A percentile compares a stretch with the other conserved stretches of the same genome.
phyloP scores from a whole-genome alignment of 768 basidiomycete genomes.

The Clavaria fumosa region DNA sequence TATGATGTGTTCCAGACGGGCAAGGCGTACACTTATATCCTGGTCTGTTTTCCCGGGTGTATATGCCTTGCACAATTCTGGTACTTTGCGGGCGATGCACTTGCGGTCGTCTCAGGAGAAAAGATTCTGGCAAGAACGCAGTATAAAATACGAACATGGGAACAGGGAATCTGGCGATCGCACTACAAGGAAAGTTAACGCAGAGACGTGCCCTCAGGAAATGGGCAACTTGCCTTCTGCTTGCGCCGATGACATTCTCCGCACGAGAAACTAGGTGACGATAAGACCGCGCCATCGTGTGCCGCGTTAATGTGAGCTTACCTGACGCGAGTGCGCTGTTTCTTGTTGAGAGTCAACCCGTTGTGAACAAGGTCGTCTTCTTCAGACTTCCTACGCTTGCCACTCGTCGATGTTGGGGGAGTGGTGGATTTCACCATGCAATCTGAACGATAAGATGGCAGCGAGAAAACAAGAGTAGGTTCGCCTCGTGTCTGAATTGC shows the following conservation, averaged over 20 bases:
- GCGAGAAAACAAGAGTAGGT: no score
- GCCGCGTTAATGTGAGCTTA: conserved; percentile 18
- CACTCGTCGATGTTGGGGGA: conserved; percentile 18
- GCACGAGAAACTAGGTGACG: conserved; percentile 51
- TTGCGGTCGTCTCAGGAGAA: no score
- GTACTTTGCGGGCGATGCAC: conserved; percentile 78
- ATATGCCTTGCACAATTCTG: conserved; percentile 77
- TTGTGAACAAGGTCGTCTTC: conserved; percentile 40
- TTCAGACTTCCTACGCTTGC: conserved; percentile 50
- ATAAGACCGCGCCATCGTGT: conserved; percentile 8
- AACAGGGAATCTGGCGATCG: conserved; percentile 73
- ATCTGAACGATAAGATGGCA: no score
- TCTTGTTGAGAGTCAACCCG: conserved; percentile 41
- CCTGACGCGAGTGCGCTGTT: conserved; percentile 65
- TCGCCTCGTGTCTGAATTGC: no score
- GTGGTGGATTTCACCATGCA: no score
- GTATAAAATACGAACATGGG: conserved; percentile 43
- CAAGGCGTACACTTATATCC: conserved; percentile 57
- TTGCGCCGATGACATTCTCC: conserved; percentile 82
- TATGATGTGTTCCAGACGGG: conserved; percentile 68
- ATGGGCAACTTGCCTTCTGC: conserved; percentile 45
- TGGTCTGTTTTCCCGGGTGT: conserved; percentile 79
- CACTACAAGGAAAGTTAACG: conserved; percentile 52
- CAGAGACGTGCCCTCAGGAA: not conserved
- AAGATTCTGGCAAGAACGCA: no score